Evolutionary conservation across 257 asterid genomes (phyloP), one percentile per base, ranked within the genome.

Genomic region (Coffea eugenioides): DNA sequence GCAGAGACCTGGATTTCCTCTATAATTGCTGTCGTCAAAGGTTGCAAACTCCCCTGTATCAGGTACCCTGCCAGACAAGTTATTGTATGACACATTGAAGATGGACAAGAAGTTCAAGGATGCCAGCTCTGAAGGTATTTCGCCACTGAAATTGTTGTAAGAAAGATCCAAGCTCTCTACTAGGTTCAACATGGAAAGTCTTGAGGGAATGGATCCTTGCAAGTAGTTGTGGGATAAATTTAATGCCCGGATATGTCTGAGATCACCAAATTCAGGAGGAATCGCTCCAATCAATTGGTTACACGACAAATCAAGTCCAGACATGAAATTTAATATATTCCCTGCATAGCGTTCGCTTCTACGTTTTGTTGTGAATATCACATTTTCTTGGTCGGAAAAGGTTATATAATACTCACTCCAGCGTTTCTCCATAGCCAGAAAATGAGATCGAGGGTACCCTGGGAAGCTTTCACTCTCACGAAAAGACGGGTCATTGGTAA

Each of bases 121-220:
- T 16, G 61, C 2, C 0, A 16, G 23, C 1, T 56, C 6, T 15
- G n/a, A 56, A 16, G 61, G 61, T 3, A 16, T 56, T 56, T 16
- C 23, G 15, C 23, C 61, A 51, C 73, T 80, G 18, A 80, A 52
- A 64, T 56, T 25, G 48, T 80, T 80, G 83, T 65, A 74, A 15
- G 83, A 80, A 67, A 80, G 61, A 23, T 80, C 83, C 39, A 80
- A 80, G 51, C 80, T 74, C 83, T 80, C 80, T 14, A 80, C 11
- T 48, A 0, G 56, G 3, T 15, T 51, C 56, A 51, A 51, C 56
- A 51, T 51, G 56, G 56, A 51, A 51, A 51, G 56, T 51, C 56
- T 51, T 12, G 18, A 12, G 3, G 18, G 56, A 51, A 51, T 51
- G 11, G 56, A 51, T 51, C 56, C 56, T 10, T 11, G 13, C 56